A percentile compares a stretch with the other conserved stretches of the same genome.
phyloP scores from a whole-genome alignment of 495 filamentous ascomycete genomes.

The Xylaria grammica region DNA sequence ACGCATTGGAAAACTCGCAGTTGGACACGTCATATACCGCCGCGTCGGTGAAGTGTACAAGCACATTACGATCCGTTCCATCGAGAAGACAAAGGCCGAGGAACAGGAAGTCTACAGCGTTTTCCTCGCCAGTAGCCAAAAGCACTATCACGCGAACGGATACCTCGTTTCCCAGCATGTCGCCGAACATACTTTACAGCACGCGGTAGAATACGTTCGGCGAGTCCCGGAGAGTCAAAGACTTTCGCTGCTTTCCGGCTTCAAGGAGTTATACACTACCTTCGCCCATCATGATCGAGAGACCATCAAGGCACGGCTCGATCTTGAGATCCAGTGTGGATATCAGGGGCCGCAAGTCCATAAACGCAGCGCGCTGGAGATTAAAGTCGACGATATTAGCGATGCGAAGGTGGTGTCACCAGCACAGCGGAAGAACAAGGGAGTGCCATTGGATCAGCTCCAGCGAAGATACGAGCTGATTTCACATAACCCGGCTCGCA shows the following conservation, averaged over 20 bases:
- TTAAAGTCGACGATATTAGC: background rate
- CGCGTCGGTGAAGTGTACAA: background rate
- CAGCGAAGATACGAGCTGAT: background rate
- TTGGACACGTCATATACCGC: constrained; percentile 1
- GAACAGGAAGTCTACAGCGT: constrained; percentile 1
- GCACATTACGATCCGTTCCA: background rate
- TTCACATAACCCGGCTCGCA: background rate
- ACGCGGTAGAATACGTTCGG: background rate
- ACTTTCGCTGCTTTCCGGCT: background rate
- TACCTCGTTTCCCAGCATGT: background rate
- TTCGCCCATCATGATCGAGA: background rate
- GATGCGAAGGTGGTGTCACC: background rate
- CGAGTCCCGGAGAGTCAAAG: background rate
- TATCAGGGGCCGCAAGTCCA: background rate
- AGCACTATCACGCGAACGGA: constrained; percentile 1
- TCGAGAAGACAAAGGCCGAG: background rate
- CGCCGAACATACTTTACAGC: background rate
- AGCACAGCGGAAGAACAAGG: background rate
- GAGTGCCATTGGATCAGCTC: background rate
- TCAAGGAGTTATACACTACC: background rate
- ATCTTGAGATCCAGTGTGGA: background rate
- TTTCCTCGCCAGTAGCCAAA: background rate
- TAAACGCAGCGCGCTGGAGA: background rate
- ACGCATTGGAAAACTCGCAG: constrained; percentile 3
- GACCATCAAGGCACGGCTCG: constrained; percentile 1